phyloP scores from a whole-genome alignment of 805 yeast genomes.

The Starmera amethionina region DNA sequence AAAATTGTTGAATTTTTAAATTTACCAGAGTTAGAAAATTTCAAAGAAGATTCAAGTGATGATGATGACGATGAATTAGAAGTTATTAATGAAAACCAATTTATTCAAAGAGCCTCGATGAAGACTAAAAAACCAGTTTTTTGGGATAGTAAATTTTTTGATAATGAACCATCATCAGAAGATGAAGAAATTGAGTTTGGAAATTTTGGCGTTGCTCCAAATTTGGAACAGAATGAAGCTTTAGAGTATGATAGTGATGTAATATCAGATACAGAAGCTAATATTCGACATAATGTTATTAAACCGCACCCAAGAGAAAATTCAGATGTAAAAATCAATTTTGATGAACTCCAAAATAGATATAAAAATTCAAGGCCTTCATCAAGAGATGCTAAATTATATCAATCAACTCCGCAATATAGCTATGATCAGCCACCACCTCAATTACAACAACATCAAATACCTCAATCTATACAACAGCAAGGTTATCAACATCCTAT shows the following conservation, averaged over 20 bases:
- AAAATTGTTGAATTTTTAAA: slow-evolving; percentile 3
- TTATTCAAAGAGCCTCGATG: slow-evolving; percentile 1
- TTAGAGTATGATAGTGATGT: not conserved
- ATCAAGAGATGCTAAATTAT: not conserved
- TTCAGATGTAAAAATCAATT: too few relatives aligned
- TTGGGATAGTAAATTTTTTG: slow-evolving; percentile 5
- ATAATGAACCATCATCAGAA: slow-evolving; percentile 6
- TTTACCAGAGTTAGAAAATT: slow-evolving; percentile 1
- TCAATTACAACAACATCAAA: slow-evolving; percentile 7
- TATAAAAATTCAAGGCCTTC: not conserved
- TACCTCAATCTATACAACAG: slow-evolving; percentile 4
- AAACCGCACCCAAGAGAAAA: too few relatives aligned
- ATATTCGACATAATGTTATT: too few relatives aligned
- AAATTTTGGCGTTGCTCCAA: not conserved
- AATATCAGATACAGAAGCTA: not conserved
- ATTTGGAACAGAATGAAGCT: not conserved
- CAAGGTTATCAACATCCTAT: slow-evolving; percentile 4
- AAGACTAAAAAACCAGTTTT: not conserved
- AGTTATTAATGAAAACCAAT: slow-evolving; percentile 5
- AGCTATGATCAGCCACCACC: slow-evolving; percentile 8
- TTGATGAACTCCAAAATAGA: too few relatives aligned
- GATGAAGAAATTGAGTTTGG: slow-evolving; percentile 2
- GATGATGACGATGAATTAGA: not conserved
- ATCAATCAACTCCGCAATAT: slow-evolving; percentile 5
- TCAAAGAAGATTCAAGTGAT: not conserved